Conservation (phyloP, 495 filamentous ascomycete species). For the Terfezia boudieri region DNA sequence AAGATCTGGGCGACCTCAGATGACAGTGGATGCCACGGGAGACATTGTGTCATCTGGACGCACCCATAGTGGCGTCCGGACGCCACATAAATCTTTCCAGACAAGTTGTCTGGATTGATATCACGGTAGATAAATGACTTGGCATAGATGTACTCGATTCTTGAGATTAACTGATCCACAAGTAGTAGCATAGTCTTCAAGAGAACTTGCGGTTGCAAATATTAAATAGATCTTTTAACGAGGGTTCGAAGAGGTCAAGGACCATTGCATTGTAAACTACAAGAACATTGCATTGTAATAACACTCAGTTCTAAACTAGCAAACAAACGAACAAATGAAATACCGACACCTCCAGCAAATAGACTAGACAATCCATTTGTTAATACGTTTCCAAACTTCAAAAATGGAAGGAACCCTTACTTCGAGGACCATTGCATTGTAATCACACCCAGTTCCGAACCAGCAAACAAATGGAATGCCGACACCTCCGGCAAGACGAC, state of each 20-base stretch:
- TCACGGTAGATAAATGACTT: slow-evolving; percentile 99
- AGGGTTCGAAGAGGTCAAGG: slow-evolving; percentile 81
- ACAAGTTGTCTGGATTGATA: slow-evolving; percentile 98
- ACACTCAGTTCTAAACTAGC: too few relatives aligned
- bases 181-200: slow-evolving; percentile 92
- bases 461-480: slow-evolving; percentile 97
- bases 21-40: too few relatives aligned
- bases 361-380: slow-evolving; percentile 25
- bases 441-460: slow-evolving; percentile 99
- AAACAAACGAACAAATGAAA: too few relatives aligned
- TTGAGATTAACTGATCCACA: slow-evolving; percentile 94
- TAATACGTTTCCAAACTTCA: too few relatives aligned
- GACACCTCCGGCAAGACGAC: slow-evolving; percentile 61
- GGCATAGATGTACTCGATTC: slow-evolving; percentile 99
- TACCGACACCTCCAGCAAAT: slow-evolving; percentile 52
- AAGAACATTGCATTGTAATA: too few relatives aligned
- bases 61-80: too few relatives aligned
- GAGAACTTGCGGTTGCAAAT: slow-evolving; percentile 99
- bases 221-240: slow-evolving; percentile 98
- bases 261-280: too few relatives aligned
- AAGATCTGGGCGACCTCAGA: too few relatives aligned
- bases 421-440: slow-evolving; percentile 99
- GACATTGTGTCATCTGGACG: too few relatives aligned
- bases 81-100: too few relatives aligned
- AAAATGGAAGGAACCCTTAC: too few relatives aligned